These are phyloP conservation scores for Venturia asperata DNA, from an alignment of 2,329 filamentous ascomycete genomes.

Conservation along the genomic window DNA sequence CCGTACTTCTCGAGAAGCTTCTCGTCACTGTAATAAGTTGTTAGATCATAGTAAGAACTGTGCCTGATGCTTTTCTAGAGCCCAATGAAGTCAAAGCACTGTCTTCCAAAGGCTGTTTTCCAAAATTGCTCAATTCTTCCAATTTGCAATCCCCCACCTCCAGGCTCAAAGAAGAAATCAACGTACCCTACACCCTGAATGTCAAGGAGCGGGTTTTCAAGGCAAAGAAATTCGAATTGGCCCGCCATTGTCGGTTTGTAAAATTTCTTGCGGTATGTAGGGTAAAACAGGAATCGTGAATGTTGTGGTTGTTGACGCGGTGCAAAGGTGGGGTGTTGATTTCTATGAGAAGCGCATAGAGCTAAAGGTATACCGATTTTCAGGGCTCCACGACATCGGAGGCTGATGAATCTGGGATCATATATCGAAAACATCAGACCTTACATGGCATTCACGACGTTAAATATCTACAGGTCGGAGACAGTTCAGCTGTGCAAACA, in stretches of 20 bases:
- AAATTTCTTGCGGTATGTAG: conserved; percentile 1
- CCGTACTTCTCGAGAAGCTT: conserved; percentile 85
- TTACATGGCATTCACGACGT: not conserved
- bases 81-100: not conserved
- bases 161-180: conserved; percentile 3
- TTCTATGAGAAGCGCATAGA: not conserved
- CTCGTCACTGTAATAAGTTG: conserved; percentile 54
- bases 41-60: not conserved
- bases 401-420: not conserved
- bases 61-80: not conserved
- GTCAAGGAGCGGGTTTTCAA: conserved; percentile 97
- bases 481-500: not conserved
- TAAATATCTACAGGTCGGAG: not conserved
- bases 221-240: conserved; percentile 74
- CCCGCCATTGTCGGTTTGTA: conserved; percentile 7
- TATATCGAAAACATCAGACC: not conserved
- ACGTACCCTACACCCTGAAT: conserved; percentile 73
- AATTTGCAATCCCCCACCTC: not conserved
- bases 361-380: not conserved
- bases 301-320: not conserved
- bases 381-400: conserved; percentile 1
- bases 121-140: not conserved
- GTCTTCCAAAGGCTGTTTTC: not conserved
- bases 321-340: not conserved
- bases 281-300: not conserved